A percentile compares a stretch with the other conserved stretches of the same genome.
phyloP scores from a whole-genome alignment of 768 basidiomycete genomes.

The Mycena capillaripes region DNA sequence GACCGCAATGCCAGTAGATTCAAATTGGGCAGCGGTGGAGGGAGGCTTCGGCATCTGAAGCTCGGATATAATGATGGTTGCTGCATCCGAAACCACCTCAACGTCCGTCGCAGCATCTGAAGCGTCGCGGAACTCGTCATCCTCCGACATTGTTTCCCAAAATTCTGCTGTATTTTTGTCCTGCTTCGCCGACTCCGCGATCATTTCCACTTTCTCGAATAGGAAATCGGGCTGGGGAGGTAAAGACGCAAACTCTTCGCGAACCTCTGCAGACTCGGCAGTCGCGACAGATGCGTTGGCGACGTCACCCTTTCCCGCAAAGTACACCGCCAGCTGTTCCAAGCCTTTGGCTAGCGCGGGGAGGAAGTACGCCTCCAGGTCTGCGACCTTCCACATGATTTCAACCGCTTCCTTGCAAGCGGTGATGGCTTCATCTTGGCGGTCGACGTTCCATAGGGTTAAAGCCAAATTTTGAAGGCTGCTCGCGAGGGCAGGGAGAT shows the following conservation, averaged over 20 bases:
- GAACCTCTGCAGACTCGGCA: neutral
- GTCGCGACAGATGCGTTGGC: neutral
- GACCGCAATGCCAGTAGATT: too few relatives aligned
- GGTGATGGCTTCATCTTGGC: neutral
- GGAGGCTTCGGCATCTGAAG: too few relatives aligned
- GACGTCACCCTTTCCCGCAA: neutral
- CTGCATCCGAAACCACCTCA: neutral
- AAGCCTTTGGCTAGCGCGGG: neutral
- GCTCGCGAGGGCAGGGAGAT: neutral
- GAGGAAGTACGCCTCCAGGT: conserved; percentile 2
- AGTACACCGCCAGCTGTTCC: neutral
- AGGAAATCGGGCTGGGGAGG: neutral
- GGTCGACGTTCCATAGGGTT: neutral
- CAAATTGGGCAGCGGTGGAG: too few relatives aligned
- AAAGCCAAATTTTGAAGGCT: conserved; percentile 4
- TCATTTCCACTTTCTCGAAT: neutral
- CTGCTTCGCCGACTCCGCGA: neutral
- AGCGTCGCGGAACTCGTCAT: neutral
- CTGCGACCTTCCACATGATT: neutral
- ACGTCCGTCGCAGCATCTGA: too few relatives aligned
- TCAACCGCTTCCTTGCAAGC: conserved; percentile 8
- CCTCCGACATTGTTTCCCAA: neutral
- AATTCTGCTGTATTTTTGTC: neutral
- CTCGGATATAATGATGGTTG: too few relatives aligned
- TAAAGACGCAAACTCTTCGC: neutral